Evolutionary conservation across 306 rosid genomes (phyloP).

Genomic region (Castanea sativa): DNA sequence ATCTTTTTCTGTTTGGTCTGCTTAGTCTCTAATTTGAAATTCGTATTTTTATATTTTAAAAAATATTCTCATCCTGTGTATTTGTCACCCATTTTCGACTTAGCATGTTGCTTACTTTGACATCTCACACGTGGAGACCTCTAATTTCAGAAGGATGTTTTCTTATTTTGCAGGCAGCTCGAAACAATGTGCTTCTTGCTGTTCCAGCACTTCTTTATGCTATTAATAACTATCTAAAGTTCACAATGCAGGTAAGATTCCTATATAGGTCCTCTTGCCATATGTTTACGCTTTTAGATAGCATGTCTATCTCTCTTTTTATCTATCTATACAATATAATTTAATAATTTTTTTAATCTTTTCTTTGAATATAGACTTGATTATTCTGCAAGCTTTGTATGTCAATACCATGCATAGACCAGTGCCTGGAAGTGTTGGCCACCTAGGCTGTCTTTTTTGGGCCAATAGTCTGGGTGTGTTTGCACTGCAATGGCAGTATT

Average conservation of each 20-base stretch:
- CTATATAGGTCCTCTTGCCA: neutral
- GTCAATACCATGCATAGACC: neutral
- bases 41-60: neutral
- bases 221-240: slow-evolving; percentile 93
- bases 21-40: neutral
- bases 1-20: neutral
- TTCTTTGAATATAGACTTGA: neutral
- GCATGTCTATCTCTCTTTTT: neutral
- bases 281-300: neutral
- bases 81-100: neutral
- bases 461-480: neutral
- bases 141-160: slow-evolving; percentile 19
- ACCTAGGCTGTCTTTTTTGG: neutral
- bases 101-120: neutral
- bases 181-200: slow-evolving; percentile 93
- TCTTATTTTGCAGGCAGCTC: slow-evolving; percentile 76
- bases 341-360: neutral
- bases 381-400: neutral
- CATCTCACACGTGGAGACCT: neutral
- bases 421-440: neutral
- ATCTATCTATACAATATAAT: neutral
- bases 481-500: neutral
- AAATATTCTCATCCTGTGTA: neutral
- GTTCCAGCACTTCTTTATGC: slow-evolving; percentile 96
- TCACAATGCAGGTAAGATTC: slow-evolving; percentile 86